These are phyloP conservation scores for Gaertneriomyces semiglobifer DNA, from an alignment of 192 early-diverging fungal species.

Conservation along the genomic window DNA sequence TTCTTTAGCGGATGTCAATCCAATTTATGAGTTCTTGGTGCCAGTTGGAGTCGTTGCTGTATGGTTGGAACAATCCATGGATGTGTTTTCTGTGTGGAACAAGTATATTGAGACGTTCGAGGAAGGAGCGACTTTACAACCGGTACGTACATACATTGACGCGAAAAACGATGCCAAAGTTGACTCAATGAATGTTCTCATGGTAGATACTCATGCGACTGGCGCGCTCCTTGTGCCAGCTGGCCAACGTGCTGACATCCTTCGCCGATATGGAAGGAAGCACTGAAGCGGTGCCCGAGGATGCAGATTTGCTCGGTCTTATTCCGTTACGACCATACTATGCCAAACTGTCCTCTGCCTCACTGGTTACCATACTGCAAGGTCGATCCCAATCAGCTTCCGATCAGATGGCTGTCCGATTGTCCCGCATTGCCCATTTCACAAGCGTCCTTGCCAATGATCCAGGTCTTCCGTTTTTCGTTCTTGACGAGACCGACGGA, in stretches of 20 bases:
- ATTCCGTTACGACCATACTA: conserved; percentile 33
- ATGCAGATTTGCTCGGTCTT: conserved; percentile 32
- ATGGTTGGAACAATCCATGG: conserved; percentile 23
- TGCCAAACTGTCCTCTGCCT: conserved; percentile 1
- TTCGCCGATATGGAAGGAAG: conserved; percentile 48
- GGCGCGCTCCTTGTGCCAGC: conserved; percentile 20
- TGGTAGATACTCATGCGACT: conserved; percentile 21
- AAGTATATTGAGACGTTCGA: conserved; percentile 28
- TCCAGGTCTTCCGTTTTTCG: conserved; percentile 28
- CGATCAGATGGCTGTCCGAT: conserved; percentile 12
- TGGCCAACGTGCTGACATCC: conserved; percentile 37
- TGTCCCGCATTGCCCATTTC: conserved; percentile 31
- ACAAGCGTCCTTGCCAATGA: conserved; percentile 28
- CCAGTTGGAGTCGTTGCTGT: conserved; percentile 4
- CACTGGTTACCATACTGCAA: conserved; percentile 2
- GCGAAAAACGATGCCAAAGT: no score
- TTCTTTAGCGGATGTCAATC: conserved; percentile 3
- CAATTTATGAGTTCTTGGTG: conserved; percentile 3
- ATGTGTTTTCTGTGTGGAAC: conserved; percentile 23
- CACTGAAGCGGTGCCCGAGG: conserved; percentile 34
- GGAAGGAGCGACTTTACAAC: conserved; percentile 11
- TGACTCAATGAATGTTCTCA: not conserved
- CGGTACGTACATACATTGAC: not conserved
- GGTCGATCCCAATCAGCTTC: not conserved
- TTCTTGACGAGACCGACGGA: conserved; percentile 31